A percentile compares a stretch with the other conserved stretches of the same genome.
Evolutionary conservation across 176 grass and related monocot species (phyloP).

Genomic region (Canna indica): DNA sequence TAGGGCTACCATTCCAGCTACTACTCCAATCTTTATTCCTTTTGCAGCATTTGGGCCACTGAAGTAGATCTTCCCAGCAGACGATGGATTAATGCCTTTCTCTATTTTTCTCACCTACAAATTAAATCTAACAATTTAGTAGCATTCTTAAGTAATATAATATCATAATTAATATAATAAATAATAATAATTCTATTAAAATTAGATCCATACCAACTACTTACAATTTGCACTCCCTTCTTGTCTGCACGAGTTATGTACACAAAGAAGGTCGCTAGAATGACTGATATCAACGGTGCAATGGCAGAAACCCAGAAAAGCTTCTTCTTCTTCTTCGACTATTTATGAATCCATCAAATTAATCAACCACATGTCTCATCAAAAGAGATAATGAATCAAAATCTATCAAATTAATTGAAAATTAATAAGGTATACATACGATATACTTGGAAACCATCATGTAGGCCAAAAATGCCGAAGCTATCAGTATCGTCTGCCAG

Average conservation of each 20-base stretch:
- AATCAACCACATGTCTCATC: neutral
- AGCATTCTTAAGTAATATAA: too few species aligned
- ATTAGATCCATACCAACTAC: neutral
- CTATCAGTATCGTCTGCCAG: constrained; percentile 11
- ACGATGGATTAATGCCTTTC: constrained; percentile 6
- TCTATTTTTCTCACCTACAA: neutral
- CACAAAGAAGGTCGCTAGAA: constrained; percentile 4
- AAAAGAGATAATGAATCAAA: too few species aligned
- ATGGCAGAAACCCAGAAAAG: constrained; percentile 18
- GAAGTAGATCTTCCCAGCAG: constrained; percentile 1
- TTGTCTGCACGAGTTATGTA: constrained; percentile 13
- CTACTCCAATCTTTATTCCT: neutral
- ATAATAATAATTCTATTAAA: neutral
- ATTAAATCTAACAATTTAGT: neutral
- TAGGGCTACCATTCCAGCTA: constrained; percentile 1
- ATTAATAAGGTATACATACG: too few species aligned
- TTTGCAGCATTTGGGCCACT: neutral
- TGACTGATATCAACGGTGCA: constrained; percentile 1
- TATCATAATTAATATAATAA: too few species aligned
- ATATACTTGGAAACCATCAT: constrained; percentile 13
- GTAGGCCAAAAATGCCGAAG: neutral
- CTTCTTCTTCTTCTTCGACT: constrained; percentile 11
- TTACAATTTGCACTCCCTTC: constrained; percentile 5
- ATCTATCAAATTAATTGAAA: too few species aligned
- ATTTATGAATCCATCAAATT: neutral